Base-by-base conservation (phyloP, 148 eudicot genomes). In the Limonium bicolor region DNA sequence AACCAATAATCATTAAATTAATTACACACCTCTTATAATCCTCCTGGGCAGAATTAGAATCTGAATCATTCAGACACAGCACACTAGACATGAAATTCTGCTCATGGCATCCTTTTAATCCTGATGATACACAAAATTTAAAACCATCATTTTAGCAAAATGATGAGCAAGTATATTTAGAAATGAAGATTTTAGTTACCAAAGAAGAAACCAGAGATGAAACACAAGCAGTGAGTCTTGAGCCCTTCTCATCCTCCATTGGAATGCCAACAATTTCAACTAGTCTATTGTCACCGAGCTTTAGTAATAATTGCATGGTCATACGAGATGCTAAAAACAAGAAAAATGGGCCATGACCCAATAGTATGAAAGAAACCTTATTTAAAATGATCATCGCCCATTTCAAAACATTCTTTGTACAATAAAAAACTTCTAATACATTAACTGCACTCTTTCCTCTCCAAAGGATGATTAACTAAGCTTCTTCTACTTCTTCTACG, bases 201-300 rank as follows among this genome's bases (percentile, higher is more conserved):
- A 18, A 17, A 2, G 7, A 41, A 41, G 54, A 56, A 25, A 92
- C 99, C 99, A 85, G 99, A 38, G 99, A 92, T 54, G 99, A 92
- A 50, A 92, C 77, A 63, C 99, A 92, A 34, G 95, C 99, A 51
- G 99, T 92, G 51, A 92, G 85, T 31, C 95, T 82, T 30, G 95
- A 69, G 52, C 95, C 94, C 64, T 73, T 85, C 59, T 70, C 82
- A 49, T 85, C 95, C 71, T 61, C 54, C 24, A 81, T 86, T 43
- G 99, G 99, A 58, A 92, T 92, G 36, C 99, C 99, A 39, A 85
- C 99, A 39, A 95, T 92, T 74, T 92, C 99, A 46, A 92, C 83
- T 58, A 92, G 70, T 47, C 94, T 70, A 48, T 70, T 78, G 69
- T 92, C 99, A 33, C 69, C 90, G 51, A 92, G 72, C 67, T 82